Evolutionary conservation across 306 rosid species (phyloP), one percentile per base, ranked within the genome.

Genomic region (Fagus sylvatica): DNA sequence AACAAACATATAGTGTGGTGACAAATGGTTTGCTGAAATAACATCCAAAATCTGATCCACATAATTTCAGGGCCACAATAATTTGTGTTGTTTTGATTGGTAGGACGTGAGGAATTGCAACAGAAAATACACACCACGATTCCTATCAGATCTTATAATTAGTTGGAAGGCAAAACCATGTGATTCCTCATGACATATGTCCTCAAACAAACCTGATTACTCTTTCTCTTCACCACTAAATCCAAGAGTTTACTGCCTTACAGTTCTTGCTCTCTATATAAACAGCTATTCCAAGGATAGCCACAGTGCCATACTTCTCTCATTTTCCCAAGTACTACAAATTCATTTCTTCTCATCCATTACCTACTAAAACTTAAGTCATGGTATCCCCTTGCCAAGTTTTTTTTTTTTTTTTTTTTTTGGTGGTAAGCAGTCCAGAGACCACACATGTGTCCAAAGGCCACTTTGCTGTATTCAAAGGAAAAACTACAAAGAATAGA

Each of bases 381-480:
- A 39, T 39, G 3, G 41, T 39, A 39, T 39, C 41, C 5, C 3
- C 41, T 39, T 2, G 41, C 3, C 4, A 4, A 39, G 28, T 22
- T 22, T 22, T 22, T 22, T 22, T 22, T 22, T 39, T 39, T 3
- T 22, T 22, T 22, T 22, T 22, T 22, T 22, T 22, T 39, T 39
- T 3, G 41, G 41, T 39, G 41, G 41, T 39, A 2, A 39, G 41
- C 41, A 39, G 41, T 43, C 12, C 49, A 8, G 49, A 8, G 49
- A 8, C 49, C 49, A 68, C 71, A 67, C 92, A 88, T 86, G 93
- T 94, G 73, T 96, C 96, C 33, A 90, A 85, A 80, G 97, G 98
- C 0, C 98, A 94, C 61, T 84, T 92, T 53, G 90, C 93, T 84
- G 94, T 94, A 1, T 92, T 91, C 59, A 96, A 90, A 70, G 97